Evolutionary conservation across 1,139 yeast species (phyloP), one percentile per base, ranked within the genome.

Genomic region (Zygoascus meyerae): DNA sequence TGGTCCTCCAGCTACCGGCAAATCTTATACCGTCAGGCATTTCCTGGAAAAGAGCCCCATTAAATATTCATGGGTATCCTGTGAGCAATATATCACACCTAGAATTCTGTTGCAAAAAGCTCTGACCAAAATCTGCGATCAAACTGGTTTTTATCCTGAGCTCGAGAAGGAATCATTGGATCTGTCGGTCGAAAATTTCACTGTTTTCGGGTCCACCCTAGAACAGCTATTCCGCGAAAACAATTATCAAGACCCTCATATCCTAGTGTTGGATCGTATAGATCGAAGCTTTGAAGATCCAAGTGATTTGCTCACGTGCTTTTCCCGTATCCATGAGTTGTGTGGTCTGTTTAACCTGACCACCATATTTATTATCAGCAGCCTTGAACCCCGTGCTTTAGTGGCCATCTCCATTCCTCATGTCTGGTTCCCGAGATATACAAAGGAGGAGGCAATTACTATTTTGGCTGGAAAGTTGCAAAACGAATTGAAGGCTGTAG

Each of bases 211-310:
- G 17, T 61, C 69, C 10, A 67, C 72, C 2, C 52, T 79, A 21
- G 71, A 68, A 47, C 67, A 61, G 30, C 73, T 74, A 50, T 60
- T 71, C 16, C 54, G 55, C 7, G 64, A 63, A 4, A 56, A 69
- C 0, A 52, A 56, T 0, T 73, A 46, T 51, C 42, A 52, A 0
- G 64, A 68, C 2, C 70, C 67, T n/a, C 83, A 79, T 54, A 71
- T 78, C 5, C 61, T 81, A 35, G 79, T 81, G 0, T 64, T 81
- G n/a, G 86, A 81, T 54, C 62, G 81, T 9, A 68, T 78, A 31
- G 86, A 81, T 56, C 73, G 72, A 50, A 69, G 81, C 38, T 71
- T 73, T 55, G 86, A 78, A 34, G 67, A 71, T 18, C 65, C 73
- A 0, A 65, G 68, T 11, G 77, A 71, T 8, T 52, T 80, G 8